Evolutionary conservation across 257 asterid species (phyloP), one percentile per base, ranked within the genome.

Genomic region (Osmanthus fragrans): DNA sequence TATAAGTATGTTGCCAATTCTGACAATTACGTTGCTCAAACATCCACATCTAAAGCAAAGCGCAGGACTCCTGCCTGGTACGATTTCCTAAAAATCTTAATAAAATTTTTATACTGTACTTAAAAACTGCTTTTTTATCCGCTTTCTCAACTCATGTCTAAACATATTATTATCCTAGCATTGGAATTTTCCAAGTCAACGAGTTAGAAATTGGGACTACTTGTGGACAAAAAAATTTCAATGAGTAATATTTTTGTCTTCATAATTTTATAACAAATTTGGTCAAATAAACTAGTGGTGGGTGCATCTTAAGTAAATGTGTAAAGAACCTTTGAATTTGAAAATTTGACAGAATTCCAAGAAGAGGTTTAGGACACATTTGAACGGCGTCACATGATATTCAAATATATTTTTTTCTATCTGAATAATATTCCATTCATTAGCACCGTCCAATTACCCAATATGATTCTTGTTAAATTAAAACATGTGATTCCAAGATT

Each of bases 11-110:
- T 82, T 3, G 47, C 81, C 2, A 88, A 94, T 77, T 92, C 99
- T 21, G 91, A 90, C 66, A 67, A 77, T 71, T 94, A 92, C 63
- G 92, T 78, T 63, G 84, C 78, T n/a, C 97, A 89, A 47, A 84
- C 88, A 7, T 72, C 89, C 10, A 25, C 92, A 1, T 67, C 97
- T 7, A 92, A 89, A 54, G 86, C 80, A 37, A 92, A 87, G 77
- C 83, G 88, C 3, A 85, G 99, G n/a, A 90, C 92, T 73, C 99
- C 99, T 58, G 99, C 99, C 73, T 94, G 99, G 99, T 94, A 88
- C 72, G 85, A 70, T 67, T 63, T 68, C 4, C 51, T 21, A 32
- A 64, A 19, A 42, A 42, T 40, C 3, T 37, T 7, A 7, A 36
- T n/a, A 42, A 40, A 18, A 32, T 71, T 27, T 25, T 36, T 4